Evolutionary conservation across 805 yeast species (phyloP).

Genomic region (Ogataea ganodermae): DNA sequence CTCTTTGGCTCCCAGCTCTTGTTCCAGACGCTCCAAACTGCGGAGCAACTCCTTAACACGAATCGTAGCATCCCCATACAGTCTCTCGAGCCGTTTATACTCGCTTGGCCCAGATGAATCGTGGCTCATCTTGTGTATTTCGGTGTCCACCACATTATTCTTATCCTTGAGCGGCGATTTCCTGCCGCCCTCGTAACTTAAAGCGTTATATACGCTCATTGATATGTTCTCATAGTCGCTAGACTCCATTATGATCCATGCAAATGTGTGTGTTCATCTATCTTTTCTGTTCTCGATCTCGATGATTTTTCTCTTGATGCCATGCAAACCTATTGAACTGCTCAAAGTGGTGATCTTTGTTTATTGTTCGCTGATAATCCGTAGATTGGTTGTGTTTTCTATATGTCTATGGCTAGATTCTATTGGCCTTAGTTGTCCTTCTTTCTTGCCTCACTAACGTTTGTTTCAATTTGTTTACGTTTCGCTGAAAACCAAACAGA

Average conservation of each 20-base stretch:
- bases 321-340: no score
- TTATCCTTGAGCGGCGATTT: slow-evolving; percentile 23
- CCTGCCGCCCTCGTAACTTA: slow-evolving; percentile 2
- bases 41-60: slow-evolving; percentile 32
- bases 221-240: slow-evolving; percentile 25
- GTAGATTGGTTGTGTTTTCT: no score
- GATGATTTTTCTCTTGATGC: no score
- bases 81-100: slow-evolving; percentile 31
- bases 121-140: not conserved
- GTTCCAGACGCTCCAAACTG: slow-evolving; percentile 40
- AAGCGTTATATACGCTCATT: slow-evolving; percentile 15
- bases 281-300: not conserved
- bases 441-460: not conserved
- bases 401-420: not conserved
- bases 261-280: not conserved
- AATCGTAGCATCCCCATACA: slow-evolving; percentile 33
- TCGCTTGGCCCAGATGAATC: slow-evolving; percentile 10
- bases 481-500: slow-evolving; percentile 11
- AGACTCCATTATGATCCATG: slow-evolving; percentile 18
- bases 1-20: slow-evolving; percentile 35
- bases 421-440: not conserved
- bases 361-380: no score
- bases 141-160: slow-evolving; percentile 17
- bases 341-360: no score
- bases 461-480: slow-evolving; percentile 20